Evolutionary conservation across 768 basidiomycete genomes (phyloP).

Genomic region (Leccinum imitatum): DNA sequence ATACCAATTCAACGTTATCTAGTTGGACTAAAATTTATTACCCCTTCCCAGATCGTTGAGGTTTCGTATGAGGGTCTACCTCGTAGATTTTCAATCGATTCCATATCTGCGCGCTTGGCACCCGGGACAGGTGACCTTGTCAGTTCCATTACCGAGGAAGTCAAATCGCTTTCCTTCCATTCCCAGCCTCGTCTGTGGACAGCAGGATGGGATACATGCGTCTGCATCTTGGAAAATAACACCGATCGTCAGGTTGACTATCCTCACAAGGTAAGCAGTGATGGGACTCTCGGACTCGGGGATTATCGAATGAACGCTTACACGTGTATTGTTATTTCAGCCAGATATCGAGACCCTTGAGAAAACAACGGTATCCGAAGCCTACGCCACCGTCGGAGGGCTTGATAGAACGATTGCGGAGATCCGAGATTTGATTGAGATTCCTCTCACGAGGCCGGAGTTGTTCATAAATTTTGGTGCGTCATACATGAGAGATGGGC

Average conservation of each 20-base stretch:
- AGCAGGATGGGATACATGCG: conserved; percentile 65
- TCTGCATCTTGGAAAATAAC: conserved; percentile 41
- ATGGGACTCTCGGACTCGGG: conserved; percentile 8
- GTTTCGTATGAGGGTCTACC: conserved; percentile 59
- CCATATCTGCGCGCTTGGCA: conserved; percentile 37
- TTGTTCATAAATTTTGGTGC: conserved; percentile 75
- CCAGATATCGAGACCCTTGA: conserved; percentile 48
- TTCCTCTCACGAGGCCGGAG: conserved; percentile 80
- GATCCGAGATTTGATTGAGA: conserved; percentile 83
- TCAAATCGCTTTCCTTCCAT: conserved; percentile 48
- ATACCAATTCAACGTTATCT: conserved; percentile 6
- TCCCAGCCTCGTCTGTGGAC: conserved; percentile 50
- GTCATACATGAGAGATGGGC: conserved; percentile 15
- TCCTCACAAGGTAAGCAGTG: conserved; percentile 35
- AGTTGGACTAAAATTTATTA: conserved; percentile 77
- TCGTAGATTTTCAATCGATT: conserved; percentile 57
- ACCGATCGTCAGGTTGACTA: conserved; percentile 25
- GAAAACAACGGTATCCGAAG: conserved; percentile 44
- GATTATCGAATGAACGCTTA: conserved; percentile 10
- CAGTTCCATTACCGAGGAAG: conserved; percentile 37
- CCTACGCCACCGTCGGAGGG: conserved; percentile 87
- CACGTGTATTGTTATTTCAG: conserved; percentile 29
- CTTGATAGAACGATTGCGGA: conserved; percentile 83
- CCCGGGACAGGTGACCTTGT: conserved; percentile 19
- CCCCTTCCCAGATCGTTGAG: conserved; percentile 57